Evolutionary conservation across 805 yeast species (phyloP).

Genomic region (Zygoascus bituminiphila): DNA sequence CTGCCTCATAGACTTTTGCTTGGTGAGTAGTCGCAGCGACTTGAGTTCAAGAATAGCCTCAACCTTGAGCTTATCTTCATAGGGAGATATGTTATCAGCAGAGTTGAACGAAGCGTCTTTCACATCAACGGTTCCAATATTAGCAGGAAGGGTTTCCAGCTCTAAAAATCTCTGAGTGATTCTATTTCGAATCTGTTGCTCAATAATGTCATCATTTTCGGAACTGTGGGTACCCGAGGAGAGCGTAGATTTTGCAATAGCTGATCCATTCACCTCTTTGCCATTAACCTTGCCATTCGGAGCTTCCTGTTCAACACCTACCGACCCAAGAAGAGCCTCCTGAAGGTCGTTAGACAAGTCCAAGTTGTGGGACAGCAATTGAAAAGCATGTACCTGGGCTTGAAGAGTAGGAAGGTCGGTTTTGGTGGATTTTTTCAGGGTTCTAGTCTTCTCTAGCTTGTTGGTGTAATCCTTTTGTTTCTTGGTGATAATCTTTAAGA

Average conservation of each 20-base stretch:
- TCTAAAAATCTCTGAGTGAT: conserved; percentile 37
- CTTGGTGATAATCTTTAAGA: conserved; percentile 20
- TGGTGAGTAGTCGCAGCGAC: conserved; percentile 62
- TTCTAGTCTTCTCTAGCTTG: conserved; percentile 15
- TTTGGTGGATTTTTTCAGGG: conserved; percentile 8
- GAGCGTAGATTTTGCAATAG: neutral
- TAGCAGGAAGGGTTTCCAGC: conserved; percentile 31
- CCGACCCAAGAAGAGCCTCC: conserved; percentile 27
- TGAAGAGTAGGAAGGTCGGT: conserved; percentile 43
- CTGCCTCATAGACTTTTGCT: conserved; percentile 82
- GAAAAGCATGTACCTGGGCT: conserved; percentile 65
- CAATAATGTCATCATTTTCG: conserved; percentile 29
- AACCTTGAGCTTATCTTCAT: conserved; percentile 33
- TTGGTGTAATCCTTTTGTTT: conserved; percentile 24
- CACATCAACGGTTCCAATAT: conserved; percentile 27
- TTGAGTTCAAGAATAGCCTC: conserved; percentile 45
- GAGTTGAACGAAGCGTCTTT: conserved; percentile 18
- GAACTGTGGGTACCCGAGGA: conserved; percentile 23
- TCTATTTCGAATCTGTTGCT: conserved; percentile 31
- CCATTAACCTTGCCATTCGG: conserved; percentile 4
- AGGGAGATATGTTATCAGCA: conserved; percentile 21
- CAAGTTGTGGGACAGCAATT: conserved; percentile 47
- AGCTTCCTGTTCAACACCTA: conserved; percentile 9
- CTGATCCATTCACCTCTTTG: neutral
- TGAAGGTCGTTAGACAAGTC: conserved; percentile 50